phyloP scores from a whole-genome alignment of 129 eudicot genomes.

The Lactuca sativa region DNA sequence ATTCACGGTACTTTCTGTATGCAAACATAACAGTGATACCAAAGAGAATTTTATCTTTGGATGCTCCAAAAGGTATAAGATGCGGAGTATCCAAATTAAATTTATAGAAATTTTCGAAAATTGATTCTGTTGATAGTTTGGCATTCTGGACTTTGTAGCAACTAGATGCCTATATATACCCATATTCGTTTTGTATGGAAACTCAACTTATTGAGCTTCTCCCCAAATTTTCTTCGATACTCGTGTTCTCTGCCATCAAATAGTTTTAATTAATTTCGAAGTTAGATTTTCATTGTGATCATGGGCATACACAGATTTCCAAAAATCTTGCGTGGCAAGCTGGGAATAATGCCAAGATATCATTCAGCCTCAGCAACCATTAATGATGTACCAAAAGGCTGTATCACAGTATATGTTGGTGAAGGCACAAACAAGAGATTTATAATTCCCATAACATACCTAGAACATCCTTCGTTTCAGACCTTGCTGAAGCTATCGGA shows the following conservation, averaged over 20 bases:
- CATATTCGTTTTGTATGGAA: neutral
- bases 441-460: conserved; percentile 25
- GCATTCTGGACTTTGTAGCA: neutral
- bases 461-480: conserved; percentile 22
- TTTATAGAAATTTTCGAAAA: neutral
- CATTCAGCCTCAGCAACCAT: neutral
- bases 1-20: neutral
- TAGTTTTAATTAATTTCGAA: no score
- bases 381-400: conserved; percentile 49
- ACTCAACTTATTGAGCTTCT: neutral
- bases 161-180: conserved; percentile 13
- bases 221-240: neutral
- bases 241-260: neutral
- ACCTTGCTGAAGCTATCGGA: neutral
- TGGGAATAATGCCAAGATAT: neutral
- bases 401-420: conserved; percentile 43
- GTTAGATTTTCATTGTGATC: no score
- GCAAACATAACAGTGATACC: neutral
- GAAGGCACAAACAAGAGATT: conserved; percentile 26
- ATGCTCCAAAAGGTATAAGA: conserved; percentile 1
- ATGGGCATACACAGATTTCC: conserved; percentile 1
- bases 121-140: neutral
- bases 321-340: neutral
- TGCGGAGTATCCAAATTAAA: neutral
- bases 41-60: conserved; percentile 11